Evolutionary conservation across 2,329 filamentous ascomycete genomes (phyloP), one percentile per base, ranked within the genome.

Genomic region (Aschersonia sp.): DNA sequence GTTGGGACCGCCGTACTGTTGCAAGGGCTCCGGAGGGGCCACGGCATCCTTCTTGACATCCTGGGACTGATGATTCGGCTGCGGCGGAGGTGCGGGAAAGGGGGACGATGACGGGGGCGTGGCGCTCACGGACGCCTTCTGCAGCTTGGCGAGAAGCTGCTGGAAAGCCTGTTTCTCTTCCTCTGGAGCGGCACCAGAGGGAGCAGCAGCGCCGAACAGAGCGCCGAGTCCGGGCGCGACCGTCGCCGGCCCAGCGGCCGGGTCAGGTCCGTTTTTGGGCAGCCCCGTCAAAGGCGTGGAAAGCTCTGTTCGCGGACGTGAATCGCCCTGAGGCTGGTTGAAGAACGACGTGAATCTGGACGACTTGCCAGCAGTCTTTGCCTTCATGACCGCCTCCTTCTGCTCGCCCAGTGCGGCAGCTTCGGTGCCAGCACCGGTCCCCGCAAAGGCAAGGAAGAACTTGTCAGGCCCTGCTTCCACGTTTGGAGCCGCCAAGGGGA

Each of bases 321-420:
- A 63, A 49, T 79, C 77, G 53, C 83, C 72, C n/a, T 68, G 62
- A 4, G 62, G 53, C 22, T 64, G 63, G 9, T 60, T 56, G 60
- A 89, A 87, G 56, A 96, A 85, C 4, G 83, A 87, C 46, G 87
- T 88, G 60, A 96, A 96, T 47, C 87, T 76, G 10, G 89, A 96
- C 5, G 85, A 78, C 58, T 90, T 89, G 30, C 59, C 64, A 4
- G 65, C 67, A 1, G 74, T 61, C 60, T 85, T 85, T 10, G 72
- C 63, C 57, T 74, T 77, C 43, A 61, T 52, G n/a, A 59, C 52
- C 11, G 45, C 30, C 44, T 68, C 65, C 39, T 57, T 59, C 67
- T 71, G 49, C 45, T 76, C 68, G 48, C 73, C 68, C 43, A 73
- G 67, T 58, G 72, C 77, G 44, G 76, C 68, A 6, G 73, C 73